phyloP scores from a whole-genome alignment of 2,329 filamentous ascomycete species.

The Raffaelea arxii region DNA sequence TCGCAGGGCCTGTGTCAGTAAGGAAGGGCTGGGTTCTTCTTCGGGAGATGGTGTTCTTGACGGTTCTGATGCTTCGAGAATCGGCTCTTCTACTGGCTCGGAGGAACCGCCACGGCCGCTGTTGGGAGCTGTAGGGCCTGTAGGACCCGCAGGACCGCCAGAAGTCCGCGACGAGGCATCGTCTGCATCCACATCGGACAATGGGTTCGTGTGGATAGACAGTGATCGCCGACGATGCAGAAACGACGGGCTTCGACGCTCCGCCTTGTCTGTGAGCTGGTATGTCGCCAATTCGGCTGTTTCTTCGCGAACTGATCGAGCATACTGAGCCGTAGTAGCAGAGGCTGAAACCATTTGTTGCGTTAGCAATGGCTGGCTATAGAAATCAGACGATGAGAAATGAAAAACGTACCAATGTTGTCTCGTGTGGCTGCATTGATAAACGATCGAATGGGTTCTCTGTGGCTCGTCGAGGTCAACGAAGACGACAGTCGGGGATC shows the following conservation, averaged over 20 bases:
- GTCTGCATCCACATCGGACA: slow-evolving; percentile 19
- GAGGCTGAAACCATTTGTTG: slow-evolving; percentile 28
- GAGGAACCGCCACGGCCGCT: no score
- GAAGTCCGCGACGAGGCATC: slow-evolving; percentile 3
- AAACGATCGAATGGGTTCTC: slow-evolving; percentile 63
- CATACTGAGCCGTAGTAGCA: slow-evolving; percentile 62
- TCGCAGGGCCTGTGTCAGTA: slow-evolving; percentile 9
- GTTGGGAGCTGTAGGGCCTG: no score
- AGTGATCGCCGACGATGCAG: slow-evolving; percentile 28
- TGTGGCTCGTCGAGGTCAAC: slow-evolving; percentile 31
- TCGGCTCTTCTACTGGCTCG: no score
- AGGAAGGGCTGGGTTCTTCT: slow-evolving; percentile 8
- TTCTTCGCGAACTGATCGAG: slow-evolving; percentile 71
- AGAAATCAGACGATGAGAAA: not conserved
- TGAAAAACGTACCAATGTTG: slow-evolving; percentile 37
- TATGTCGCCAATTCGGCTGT: slow-evolving; percentile 81
- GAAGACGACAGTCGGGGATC: slow-evolving; percentile 27
- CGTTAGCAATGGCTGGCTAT: not conserved
- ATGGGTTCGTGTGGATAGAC: slow-evolving; percentile 18
- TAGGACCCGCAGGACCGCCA: no score
- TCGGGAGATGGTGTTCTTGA: slow-evolving; percentile 2
- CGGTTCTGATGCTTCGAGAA: slow-evolving; percentile 39
- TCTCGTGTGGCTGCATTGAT: slow-evolving; percentile 57
- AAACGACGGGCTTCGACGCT: slow-evolving; percentile 34
- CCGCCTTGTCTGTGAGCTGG: slow-evolving; percentile 57